Conservation (phyloP, 2,329 filamentous ascomycete species). For the Aspergillus vadensis region DNA sequence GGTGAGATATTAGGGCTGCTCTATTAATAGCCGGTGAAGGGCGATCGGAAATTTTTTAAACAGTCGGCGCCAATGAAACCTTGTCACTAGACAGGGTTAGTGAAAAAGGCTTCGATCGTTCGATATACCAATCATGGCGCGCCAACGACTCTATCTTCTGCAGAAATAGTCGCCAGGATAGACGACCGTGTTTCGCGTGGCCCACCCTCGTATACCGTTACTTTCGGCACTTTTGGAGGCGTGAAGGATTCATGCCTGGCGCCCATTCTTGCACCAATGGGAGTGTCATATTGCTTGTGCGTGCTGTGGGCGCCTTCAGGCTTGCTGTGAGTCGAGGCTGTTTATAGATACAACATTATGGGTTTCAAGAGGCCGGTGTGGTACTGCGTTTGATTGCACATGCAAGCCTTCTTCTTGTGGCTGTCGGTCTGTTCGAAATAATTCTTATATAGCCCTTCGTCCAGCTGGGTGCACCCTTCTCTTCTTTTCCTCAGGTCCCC, state of each 20-base stretch:
- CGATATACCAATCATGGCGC: slow-evolving; percentile 16
- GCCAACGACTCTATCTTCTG: slow-evolving; percentile 5
- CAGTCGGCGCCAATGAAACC: slow-evolving; percentile 2
- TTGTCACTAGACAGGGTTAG: background rate
- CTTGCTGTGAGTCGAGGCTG: slow-evolving; percentile 27
- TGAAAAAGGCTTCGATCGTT: background rate
- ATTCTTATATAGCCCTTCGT: slow-evolving; percentile 12
- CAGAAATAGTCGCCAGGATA: slow-evolving; percentile 23
- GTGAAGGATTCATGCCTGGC: slow-evolving; percentile 22
- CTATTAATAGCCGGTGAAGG: slow-evolving; percentile 3
- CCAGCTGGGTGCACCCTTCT: background rate
- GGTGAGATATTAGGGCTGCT: slow-evolving; percentile 6
- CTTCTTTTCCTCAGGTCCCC: background rate
- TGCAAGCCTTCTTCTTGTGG: slow-evolving; percentile 8
- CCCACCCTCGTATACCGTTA: slow-evolving; percentile 14
- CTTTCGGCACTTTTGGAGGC: background rate
- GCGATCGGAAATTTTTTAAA: background rate
- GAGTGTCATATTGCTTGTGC: slow-evolving; percentile 9
- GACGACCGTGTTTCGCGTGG: slow-evolving; percentile 31
- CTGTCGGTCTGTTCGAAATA: background rate
- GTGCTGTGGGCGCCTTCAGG: slow-evolving; percentile 29
- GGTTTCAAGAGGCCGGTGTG: slow-evolving; percentile 26
- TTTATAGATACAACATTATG: slow-evolving; percentile 27
- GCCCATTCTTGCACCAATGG: slow-evolving; percentile 29
- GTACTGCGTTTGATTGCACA: slow-evolving; percentile 28